Base-by-base conservation (phyloP, 1,284 basidiomycete species). In the Anthracocystis walkeri region DNA sequence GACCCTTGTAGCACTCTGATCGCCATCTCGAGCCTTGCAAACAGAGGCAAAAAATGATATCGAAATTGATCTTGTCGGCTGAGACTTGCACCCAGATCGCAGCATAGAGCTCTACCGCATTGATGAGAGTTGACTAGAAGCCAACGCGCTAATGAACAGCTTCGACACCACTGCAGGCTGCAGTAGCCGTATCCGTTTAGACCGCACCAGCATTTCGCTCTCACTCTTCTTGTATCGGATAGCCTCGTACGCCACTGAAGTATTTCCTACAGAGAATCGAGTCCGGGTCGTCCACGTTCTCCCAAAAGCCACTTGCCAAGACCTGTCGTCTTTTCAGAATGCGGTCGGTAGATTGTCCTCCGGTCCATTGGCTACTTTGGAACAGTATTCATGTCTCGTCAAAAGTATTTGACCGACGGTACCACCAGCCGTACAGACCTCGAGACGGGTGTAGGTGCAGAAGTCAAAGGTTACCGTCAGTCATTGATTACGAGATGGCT, bases 331-430 rank as follows among this genome's bases (percentile, higher is more conserved):
- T 35, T 20, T 16, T 8, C 11, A 27, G 27, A 46, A 27, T 16
- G 35, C 50, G 35, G 41, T 58, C 51, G 62, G 50, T 33, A 16
- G 50, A 18, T 6, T 23, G 12, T 31, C 56, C 11, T 65, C 44
- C 62, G 50, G 44, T 23, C 21, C 23, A 25, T 8, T 20, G 40
- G 14, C 23, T 10, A 23, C 41, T 29, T 16, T 53, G 12, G 6
- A 33, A 33, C 14, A n/a, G 20, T 8, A 2, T 10, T 7, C 18
- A 18, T 41, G 38, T 27, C 51, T 20, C 25, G 38, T 35, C 6
- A 8, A 18, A 18, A 33, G 33, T 7, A 40, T 54, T 63, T 56
- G 61, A 63, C 61, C 61, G 61, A 64, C 61, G 49, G 49, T 20
- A 21, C 12, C 18, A 21, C 23, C 10, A 38, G 35, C 21, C 10